Percentiles rank a stretch among this genome's conserved stretches.
These are phyloP conservation scores for Aspergillus ochraceus DNA, from an alignment of 2,329 filamentous ascomycete species.

Conservation along the genomic window DNA sequence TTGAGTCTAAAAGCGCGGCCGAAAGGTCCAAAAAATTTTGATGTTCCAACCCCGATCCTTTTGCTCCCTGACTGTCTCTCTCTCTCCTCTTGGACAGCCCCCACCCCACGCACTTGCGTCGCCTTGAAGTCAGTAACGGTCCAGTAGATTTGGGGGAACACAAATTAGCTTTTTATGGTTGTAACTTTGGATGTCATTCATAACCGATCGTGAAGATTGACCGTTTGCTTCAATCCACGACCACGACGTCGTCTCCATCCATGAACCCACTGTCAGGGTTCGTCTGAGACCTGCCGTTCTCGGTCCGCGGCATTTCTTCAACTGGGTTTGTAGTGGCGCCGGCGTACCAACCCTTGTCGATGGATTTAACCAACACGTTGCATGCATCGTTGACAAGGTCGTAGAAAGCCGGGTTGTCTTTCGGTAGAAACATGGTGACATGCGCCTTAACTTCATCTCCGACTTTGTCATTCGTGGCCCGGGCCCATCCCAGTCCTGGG, in stretches of 20 bases:
- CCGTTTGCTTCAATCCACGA: conserved; percentile 27
- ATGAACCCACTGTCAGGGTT: conserved; percentile 26
- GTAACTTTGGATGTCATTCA: neutral
- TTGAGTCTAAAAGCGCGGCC: conserved; percentile 1
- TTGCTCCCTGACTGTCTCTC: no score
- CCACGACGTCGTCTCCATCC: conserved; percentile 36
- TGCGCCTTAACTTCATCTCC: conserved; percentile 79
- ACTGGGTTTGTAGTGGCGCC: conserved; percentile 23
- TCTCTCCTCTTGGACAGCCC: no score
- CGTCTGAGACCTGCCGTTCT: conserved; percentile 9
- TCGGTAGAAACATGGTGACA: conserved; percentile 52
- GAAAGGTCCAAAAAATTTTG: neutral
- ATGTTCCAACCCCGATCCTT: neutral
- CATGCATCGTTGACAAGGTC: conserved; percentile 40
- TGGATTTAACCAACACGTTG: conserved; percentile 38
- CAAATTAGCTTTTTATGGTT: neutral
- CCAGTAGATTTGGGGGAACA: neutral
- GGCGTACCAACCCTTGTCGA: conserved; percentile 43
- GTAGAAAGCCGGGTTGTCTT: conserved; percentile 47
- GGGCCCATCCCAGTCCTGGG: conserved; percentile 60
- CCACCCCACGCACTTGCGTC: neutral
- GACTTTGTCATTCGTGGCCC: conserved; percentile 75
- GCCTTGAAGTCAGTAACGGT: neutral
- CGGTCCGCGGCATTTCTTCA: conserved; percentile 19
- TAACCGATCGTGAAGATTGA: conserved; percentile 1